These are phyloP conservation scores for Tephrocybe rancida DNA, from an alignment of 768 basidiomycete species.

Conservation along the genomic window DNA sequence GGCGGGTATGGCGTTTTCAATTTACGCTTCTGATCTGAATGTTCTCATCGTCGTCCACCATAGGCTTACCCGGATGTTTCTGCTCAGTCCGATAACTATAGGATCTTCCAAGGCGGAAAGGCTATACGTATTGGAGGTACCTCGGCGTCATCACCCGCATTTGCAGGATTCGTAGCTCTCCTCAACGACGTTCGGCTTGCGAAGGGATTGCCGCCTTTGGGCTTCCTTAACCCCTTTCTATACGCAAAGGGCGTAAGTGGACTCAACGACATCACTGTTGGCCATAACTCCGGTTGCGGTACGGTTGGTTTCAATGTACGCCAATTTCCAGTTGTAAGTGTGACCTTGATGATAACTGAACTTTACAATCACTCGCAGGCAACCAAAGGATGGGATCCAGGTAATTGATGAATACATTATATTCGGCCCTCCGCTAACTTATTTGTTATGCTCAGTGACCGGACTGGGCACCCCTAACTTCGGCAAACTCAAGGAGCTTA, in stretches of 20 bases:
- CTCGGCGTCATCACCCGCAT: slow-evolving; percentile 64
- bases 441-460: slow-evolving; percentile 40
- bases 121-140: slow-evolving; percentile 55
- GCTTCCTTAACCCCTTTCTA: slow-evolving; percentile 68
- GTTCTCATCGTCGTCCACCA: slow-evolving; percentile 1
- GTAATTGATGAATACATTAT: slow-evolving; percentile 33
- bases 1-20: slow-evolving; percentile 50
- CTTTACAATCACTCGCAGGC: slow-evolving; percentile 30
- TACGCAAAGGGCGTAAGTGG: slow-evolving; percentile 42
- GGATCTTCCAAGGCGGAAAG: slow-evolving; percentile 46
- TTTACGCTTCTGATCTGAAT: background rate
- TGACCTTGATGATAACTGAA: background rate
- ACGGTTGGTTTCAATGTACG: slow-evolving; percentile 68
- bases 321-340: slow-evolving; percentile 12
- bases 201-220: slow-evolving; percentile 45
- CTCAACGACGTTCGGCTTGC: slow-evolving; percentile 64
- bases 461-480: slow-evolving; percentile 61
- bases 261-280: slow-evolving; percentile 62
- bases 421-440: no score
- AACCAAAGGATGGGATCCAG: slow-evolving; percentile 60
- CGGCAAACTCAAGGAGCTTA: slow-evolving; percentile 41
- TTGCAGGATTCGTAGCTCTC: slow-evolving; percentile 64
- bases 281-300: slow-evolving; percentile 62
- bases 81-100: slow-evolving; percentile 55
- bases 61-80: slow-evolving; percentile 70